Conservation (phyloP, 2,329 filamentous ascomycete species). For the Metarhizium album region DNA sequence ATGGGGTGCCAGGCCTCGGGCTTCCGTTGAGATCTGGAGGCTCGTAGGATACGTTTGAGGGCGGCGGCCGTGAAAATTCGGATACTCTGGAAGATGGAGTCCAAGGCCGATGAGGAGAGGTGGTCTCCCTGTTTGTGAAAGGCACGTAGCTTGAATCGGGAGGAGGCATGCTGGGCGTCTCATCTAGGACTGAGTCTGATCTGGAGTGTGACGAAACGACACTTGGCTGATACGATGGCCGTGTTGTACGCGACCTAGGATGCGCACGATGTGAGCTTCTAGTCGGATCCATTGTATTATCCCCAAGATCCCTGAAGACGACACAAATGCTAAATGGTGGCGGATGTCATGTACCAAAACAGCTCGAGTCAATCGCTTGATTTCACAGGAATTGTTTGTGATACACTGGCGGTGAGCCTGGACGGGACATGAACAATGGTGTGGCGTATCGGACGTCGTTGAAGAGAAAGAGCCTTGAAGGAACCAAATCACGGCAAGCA, state of each 20-base stretch:
- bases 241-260: conserved; percentile 29
- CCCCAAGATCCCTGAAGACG: neutral
- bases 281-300: neutral
- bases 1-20: conserved; percentile 81
- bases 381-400: conserved; percentile 15
- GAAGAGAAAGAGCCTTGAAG: neutral
- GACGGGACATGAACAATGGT: neutral
- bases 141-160: conserved; percentile 53
- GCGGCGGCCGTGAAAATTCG: conserved; percentile 62
- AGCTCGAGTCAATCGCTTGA: conserved; percentile 28
- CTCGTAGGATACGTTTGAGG: conserved; percentile 66
- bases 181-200: conserved; percentile 41
- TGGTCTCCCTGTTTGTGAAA: conserved; percentile 36
- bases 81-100: conserved; percentile 38
- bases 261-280: conserved; percentile 29
- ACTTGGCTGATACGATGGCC: conserved; percentile 42
- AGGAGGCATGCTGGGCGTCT: conserved; percentile 47
- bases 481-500: neutral
- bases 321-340: neutral
- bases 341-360: conserved; percentile 8
- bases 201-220: conserved; percentile 35
- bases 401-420: neutral
- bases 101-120: conserved; percentile 48
- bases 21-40: conserved; percentile 81
- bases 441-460: neutral